These are phyloP conservation scores for Coemansia sp. DNA, from an alignment of 192 early-diverging fungal genomes.

Conservation along the genomic window DNA sequence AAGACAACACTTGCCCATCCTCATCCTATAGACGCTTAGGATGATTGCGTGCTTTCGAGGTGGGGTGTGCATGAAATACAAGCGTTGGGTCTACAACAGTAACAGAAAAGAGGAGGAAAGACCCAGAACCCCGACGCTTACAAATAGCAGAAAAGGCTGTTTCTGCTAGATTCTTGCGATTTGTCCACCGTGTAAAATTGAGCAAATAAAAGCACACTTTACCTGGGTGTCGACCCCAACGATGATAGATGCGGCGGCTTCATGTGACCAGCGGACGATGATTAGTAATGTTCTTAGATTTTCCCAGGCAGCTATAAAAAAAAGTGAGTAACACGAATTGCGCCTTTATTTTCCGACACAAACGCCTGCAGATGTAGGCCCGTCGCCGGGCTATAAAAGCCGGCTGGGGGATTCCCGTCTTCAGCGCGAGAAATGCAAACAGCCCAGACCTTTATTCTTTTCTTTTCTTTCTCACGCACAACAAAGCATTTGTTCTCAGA, in stretches of 20 bases:
- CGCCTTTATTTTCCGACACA: background rate
- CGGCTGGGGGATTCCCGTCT: background rate
- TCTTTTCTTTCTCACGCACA: background rate
- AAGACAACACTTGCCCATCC: too few species aligned
- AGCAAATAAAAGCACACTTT: background rate
- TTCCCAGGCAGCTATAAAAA: background rate
- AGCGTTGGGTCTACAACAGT: background rate
- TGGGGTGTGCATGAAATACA: background rate
- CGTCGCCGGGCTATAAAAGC: background rate
- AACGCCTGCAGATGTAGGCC: too few species aligned
- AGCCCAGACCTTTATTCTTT: background rate
- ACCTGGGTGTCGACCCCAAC: background rate
- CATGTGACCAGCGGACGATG: background rate
- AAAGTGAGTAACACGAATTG: constrained; percentile 1
- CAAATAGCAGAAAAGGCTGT: background rate
- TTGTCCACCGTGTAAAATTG: too few species aligned
- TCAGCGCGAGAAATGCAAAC: background rate
- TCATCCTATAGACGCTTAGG: background rate
- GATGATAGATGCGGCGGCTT: background rate
- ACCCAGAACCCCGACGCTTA: background rate
- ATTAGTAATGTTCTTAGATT: background rate
- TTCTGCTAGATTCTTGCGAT: background rate
- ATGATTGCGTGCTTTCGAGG: constrained; percentile 4
- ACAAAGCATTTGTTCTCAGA: background rate
- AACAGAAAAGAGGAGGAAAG: background rate